A percentile compares a stretch with the other conserved stretches of the same genome.
These are phyloP conservation scores for Penicillium cataractarum DNA, from an alignment of 495 filamentous ascomycete genomes.

Conservation along the genomic window DNA sequence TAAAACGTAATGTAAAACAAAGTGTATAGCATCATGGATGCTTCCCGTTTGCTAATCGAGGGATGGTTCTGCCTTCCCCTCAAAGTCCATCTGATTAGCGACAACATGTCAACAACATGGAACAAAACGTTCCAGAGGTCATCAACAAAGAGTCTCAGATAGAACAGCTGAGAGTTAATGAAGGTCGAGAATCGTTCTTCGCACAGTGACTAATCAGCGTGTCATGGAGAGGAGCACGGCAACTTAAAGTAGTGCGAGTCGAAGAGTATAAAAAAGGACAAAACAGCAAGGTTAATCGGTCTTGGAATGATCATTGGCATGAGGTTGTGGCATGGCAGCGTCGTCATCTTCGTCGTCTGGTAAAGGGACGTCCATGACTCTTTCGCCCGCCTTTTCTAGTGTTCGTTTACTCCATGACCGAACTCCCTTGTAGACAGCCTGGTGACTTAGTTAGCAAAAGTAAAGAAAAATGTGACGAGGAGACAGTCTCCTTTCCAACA, in stretches of 20 bases:
- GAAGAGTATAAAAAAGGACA: background rate
- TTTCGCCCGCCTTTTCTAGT: slow-evolving; percentile 75
- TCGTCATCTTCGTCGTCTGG: slow-evolving; percentile 74
- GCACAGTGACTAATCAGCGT: slow-evolving; percentile 96
- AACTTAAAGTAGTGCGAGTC: slow-evolving; percentile 90
- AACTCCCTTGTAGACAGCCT: slow-evolving; percentile 83
- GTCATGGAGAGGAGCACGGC: slow-evolving; percentile 74
- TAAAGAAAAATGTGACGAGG: no score
- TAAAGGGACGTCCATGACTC: slow-evolving; percentile 80
- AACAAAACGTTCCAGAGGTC: slow-evolving; percentile 44
- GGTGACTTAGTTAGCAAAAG: slow-evolving; percentile 29
- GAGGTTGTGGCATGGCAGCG: slow-evolving; percentile 9
- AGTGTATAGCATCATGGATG: slow-evolving; percentile 23
- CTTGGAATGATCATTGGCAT: slow-evolving; percentile 19
- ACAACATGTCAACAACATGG: slow-evolving; percentile 37
- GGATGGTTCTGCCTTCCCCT: slow-evolving; percentile 46
- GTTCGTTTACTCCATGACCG: slow-evolving; percentile 67
- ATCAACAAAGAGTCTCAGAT: slow-evolving; percentile 31
- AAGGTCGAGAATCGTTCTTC: slow-evolving; percentile 65
- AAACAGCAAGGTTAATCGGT: slow-evolving; percentile 21
- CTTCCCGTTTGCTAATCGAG: slow-evolving; percentile 29
- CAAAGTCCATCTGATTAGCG: slow-evolving; percentile 30
- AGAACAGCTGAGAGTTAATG: slow-evolving; percentile 34
- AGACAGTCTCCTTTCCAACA: no score
- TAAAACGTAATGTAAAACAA: slow-evolving; percentile 5